phyloP scores from a whole-genome alignment of 1,284 basidiomycete species.

The Nidula niveotomentosa region DNA sequence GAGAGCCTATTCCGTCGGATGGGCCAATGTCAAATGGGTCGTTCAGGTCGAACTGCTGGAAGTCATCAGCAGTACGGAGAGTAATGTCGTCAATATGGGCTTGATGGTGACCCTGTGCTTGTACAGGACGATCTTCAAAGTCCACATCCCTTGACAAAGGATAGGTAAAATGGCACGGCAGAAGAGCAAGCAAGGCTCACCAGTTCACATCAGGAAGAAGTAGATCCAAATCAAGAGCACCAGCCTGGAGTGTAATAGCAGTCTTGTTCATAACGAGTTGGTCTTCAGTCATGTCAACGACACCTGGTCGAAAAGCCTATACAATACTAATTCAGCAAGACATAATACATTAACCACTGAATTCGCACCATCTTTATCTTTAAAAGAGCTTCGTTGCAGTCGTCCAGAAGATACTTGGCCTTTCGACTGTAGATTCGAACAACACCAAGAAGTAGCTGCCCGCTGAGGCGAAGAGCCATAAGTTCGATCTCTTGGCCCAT shows the following conservation, averaged over 20 bases:
- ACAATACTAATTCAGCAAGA: slow-evolving; percentile 3
- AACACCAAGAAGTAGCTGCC: slow-evolving; percentile 94
- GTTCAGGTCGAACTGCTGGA: slow-evolving; percentile 56
- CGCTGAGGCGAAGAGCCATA: slow-evolving; percentile 93
- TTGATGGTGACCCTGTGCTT: slow-evolving; percentile 74
- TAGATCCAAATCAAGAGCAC: slow-evolving; percentile 74
- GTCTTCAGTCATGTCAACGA: slow-evolving; percentile 94
- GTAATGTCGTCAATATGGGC: slow-evolving; percentile 86
- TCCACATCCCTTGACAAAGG: slow-evolving; percentile 61
- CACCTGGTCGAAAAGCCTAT: slow-evolving; percentile 89
- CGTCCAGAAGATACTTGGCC: slow-evolving; percentile 96
- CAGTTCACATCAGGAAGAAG: slow-evolving; percentile 83
- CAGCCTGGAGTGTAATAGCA: slow-evolving; percentile 81
- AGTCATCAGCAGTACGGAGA: slow-evolving; percentile 69
- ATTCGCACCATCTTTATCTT: slow-evolving; percentile 88
- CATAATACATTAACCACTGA: neutral
- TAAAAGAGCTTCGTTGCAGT: slow-evolving; percentile 94
- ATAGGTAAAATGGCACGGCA: neutral
- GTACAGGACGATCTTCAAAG: slow-evolving; percentile 67
- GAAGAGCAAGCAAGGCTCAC: slow-evolving; percentile 32
- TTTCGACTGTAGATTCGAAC: slow-evolving; percentile 98
- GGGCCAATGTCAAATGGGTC: slow-evolving; percentile 75
- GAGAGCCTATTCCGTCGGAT: slow-evolving; percentile 81
- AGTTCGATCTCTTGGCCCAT: slow-evolving; percentile 86
- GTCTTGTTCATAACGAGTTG: slow-evolving; percentile 87